A percentile compares a stretch with the other conserved stretches of the same genome.
Evolutionary conservation across 805 yeast genomes (phyloP).

Genomic region (Lachancea cidri): DNA sequence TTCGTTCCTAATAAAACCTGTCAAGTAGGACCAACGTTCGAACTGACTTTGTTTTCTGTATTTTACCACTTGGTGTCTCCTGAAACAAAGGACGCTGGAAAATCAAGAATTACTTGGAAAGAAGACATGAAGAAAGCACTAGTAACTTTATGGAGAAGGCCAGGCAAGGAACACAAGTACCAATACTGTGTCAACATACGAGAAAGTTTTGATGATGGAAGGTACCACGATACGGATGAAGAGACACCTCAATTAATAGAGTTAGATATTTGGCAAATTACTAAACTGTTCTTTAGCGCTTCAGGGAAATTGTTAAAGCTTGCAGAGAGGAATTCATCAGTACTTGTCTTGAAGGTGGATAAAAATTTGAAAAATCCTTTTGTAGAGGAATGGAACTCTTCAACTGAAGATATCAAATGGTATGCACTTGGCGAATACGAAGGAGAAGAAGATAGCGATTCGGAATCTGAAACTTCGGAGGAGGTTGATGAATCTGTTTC

Average conservation of each 20-base stretch:
- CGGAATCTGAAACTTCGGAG: constrained; percentile 24
- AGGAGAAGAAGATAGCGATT: constrained; percentile 23
- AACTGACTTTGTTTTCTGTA: constrained; percentile 52
- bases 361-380: constrained; percentile 23
- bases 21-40: constrained; percentile 57
- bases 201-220: constrained; percentile 63
- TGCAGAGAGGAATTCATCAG: constrained; percentile 60
- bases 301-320: constrained; percentile 61
- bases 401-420: constrained; percentile 38
- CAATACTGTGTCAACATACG: constrained; percentile 42
- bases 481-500: constrained; percentile 21
- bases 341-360: constrained; percentile 52
- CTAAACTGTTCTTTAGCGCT: constrained; percentile 59
- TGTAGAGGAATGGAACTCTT: constrained; percentile 19
- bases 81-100: constrained; percentile 29
- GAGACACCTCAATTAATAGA: constrained; percentile 31
- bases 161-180: constrained; percentile 22
- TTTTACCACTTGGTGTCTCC: constrained; percentile 45
- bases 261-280: constrained; percentile 39
- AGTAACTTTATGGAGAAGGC: constrained; percentile 37
- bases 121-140: constrained; percentile 59
- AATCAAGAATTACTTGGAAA: constrained; percentile 57
- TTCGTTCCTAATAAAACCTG: constrained; percentile 4
- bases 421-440: constrained; percentile 46
- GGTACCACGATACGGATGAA: constrained; percentile 61